phyloP scores from a whole-genome alignment of 768 basidiomycete genomes.

The Dioszegia aurantiaca region DNA sequence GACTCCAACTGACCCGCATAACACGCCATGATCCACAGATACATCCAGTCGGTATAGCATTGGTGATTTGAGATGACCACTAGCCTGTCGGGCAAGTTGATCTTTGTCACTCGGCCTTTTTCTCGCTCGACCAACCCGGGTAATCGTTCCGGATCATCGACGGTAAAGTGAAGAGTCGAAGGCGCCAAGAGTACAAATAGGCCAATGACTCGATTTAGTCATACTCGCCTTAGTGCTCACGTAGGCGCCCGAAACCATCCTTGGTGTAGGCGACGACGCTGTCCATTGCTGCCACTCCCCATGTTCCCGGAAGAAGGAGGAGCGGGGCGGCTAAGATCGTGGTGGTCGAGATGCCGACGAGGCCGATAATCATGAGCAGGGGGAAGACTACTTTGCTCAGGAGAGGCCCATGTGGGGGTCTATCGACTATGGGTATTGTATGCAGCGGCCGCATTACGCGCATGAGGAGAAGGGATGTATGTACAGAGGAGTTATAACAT shows the following conservation, averaged over 20 bases:
- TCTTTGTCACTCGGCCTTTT: slow-evolving; percentile 59
- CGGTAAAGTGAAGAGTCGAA: slow-evolving; percentile 43
- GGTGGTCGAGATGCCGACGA: slow-evolving; percentile 66
- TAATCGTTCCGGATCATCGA: slow-evolving; percentile 42
- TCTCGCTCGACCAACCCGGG: slow-evolving; percentile 61
- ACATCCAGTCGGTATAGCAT: slow-evolving; percentile 60
- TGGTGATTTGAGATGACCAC: slow-evolving; percentile 89
- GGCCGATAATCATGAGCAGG: slow-evolving; percentile 60
- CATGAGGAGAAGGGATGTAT: no score
- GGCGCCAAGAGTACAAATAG: slow-evolving; percentile 43
- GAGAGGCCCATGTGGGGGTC: slow-evolving; percentile 42
- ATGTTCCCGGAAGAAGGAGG: slow-evolving; percentile 60
- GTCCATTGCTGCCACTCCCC: slow-evolving; percentile 61
- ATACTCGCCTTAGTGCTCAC: slow-evolving; percentile 49
- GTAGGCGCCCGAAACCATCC: slow-evolving; percentile 71
- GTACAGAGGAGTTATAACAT: no score
- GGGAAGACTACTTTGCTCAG: slow-evolving; percentile 40
- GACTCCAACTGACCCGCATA: slow-evolving; percentile 19
- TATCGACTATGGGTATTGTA: slow-evolving; percentile 48
- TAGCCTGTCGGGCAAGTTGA: slow-evolving; percentile 75
- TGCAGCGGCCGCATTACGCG: no score
- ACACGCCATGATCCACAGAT: slow-evolving; percentile 59
- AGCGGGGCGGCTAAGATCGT: slow-evolving; percentile 72
- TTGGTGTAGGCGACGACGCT: slow-evolving; percentile 75
- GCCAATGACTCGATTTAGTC: slow-evolving; percentile 29